Percentiles rank a stretch among this genome's conserved stretches.
Conservation (phyloP, 2,329 filamentous ascomycete genomes). For the Furcasterigmium furcatum region DNA sequence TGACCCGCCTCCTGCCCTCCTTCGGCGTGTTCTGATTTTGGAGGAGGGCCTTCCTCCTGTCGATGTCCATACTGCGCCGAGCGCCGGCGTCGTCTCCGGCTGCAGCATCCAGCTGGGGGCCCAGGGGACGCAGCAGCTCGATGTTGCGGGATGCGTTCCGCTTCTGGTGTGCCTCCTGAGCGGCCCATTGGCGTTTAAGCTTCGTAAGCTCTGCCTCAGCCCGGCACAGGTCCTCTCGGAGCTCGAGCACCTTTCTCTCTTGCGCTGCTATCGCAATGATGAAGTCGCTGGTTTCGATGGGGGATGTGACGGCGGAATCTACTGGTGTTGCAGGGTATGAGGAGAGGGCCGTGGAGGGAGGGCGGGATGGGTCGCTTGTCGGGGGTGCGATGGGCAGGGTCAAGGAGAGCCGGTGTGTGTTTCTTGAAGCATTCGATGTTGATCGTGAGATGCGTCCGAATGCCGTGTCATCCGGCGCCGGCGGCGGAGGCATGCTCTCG, state of each 20-base stretch:
- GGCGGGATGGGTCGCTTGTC: slow-evolving; percentile 47
- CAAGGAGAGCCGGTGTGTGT: slow-evolving; percentile 56
- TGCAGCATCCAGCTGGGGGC: slow-evolving; percentile 15
- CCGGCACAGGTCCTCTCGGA: slow-evolving; percentile 82
- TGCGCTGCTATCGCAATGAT: slow-evolving; percentile 89
- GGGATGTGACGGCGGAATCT: slow-evolving; percentile 39
- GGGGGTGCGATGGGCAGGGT: slow-evolving; percentile 59
- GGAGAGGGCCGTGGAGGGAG: slow-evolving; percentile 41
- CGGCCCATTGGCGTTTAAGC: slow-evolving; percentile 82
- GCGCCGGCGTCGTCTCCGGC: slow-evolving; percentile 31
- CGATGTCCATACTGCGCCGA: slow-evolving; percentile 58
- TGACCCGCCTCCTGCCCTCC: slow-evolving; percentile 55
- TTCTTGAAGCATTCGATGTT: slow-evolving; percentile 49
- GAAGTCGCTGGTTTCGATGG: slow-evolving; percentile 62
- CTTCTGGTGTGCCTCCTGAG: slow-evolving; percentile 74
- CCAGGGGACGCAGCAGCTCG: slow-evolving; percentile 46
- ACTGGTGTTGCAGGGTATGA: slow-evolving; percentile 50
- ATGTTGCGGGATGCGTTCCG: slow-evolving; percentile 60
- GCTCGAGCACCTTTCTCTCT: slow-evolving; percentile 84
- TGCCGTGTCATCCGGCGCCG: slow-evolving; percentile 33
- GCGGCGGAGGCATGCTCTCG: slow-evolving; percentile 31
- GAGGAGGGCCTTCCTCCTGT: slow-evolving; percentile 66
- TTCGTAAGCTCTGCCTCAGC: slow-evolving; percentile 74
- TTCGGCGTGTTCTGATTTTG: slow-evolving; percentile 41
- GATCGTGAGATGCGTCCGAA: slow-evolving; percentile 47